Evolutionary conservation across 2,329 filamentous ascomycete genomes (phyloP).

Genomic region (Trichoderma guizhouense): DNA sequence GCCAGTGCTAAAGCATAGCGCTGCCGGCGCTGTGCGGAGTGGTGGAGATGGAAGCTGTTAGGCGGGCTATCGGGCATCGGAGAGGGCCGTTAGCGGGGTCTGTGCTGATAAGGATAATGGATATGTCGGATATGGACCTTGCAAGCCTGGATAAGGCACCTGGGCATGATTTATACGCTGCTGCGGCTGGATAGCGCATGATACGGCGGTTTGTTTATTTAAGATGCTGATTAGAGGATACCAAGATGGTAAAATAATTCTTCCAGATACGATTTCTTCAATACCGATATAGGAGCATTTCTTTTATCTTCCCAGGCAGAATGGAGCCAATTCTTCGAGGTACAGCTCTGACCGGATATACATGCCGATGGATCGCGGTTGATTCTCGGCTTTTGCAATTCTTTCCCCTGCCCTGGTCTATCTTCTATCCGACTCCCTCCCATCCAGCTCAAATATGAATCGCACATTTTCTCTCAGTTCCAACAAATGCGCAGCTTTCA

Average conservation of each 20-base stretch:
- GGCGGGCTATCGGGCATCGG: constrained; percentile 2
- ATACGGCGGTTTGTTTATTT: background rate
- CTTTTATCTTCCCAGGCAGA: too few species aligned
- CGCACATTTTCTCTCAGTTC: background rate
- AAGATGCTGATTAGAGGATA: background rate
- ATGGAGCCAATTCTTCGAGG: background rate
- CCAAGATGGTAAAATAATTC: background rate
- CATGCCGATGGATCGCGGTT: background rate
- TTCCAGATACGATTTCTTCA: background rate
- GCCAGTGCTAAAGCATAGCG: background rate
- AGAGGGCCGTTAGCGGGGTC: constrained; percentile 6
- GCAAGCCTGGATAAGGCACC: background rate
- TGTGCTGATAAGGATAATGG: background rate
- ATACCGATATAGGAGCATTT: background rate
- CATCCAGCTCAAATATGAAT: background rate
- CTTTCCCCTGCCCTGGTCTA: background rate
- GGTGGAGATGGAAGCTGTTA: background rate
- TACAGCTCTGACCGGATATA: background rate
- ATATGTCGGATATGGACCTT: background rate
- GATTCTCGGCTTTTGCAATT: constrained; percentile 2
- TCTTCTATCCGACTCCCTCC: background rate
- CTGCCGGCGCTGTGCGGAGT: background rate
- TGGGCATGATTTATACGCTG: background rate
- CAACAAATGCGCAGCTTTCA: background rate
- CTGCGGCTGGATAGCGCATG: background rate